Conservation (phyloP, 163 green algal species). For the Coccomyxa subellipsoidea region DNA sequence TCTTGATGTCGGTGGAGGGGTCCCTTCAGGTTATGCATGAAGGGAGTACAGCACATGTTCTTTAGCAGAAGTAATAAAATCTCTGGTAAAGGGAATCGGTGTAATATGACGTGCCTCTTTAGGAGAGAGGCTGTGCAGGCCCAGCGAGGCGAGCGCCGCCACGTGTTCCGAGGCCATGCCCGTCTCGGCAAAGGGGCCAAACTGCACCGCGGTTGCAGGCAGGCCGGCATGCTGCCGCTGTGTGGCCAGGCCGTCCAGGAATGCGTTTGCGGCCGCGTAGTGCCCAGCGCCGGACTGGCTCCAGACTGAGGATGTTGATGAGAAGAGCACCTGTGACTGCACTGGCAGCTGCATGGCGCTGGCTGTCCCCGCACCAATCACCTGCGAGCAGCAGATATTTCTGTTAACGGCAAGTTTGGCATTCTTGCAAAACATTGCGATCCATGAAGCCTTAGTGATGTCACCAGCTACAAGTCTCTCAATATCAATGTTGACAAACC, state of each 20-base stretch:
- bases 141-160: slow-evolving; percentile 1
- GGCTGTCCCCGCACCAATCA: neutral
- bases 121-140: slow-evolving; percentile 17
- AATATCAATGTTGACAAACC: neutral
- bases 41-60: too few species aligned
- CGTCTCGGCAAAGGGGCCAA: slow-evolving; percentile 22
- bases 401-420: neutral
- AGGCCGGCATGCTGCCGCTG: neutral
- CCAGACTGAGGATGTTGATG: slow-evolving; percentile 24
- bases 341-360: neutral
- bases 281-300: slow-evolving; percentile 25
- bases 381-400: neutral
- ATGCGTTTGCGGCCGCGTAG: slow-evolving; percentile 24
- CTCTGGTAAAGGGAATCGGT: neutral
- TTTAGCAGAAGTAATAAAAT: too few species aligned
- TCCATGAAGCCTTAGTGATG: too few species aligned
- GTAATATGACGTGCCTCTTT: neutral
- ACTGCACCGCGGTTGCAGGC: slow-evolving; percentile 12
- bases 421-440: too few species aligned
- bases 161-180: slow-evolving; percentile 28
- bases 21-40: too few species aligned
- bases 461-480: neutral
- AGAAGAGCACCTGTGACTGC: slow-evolving; percentile 16
- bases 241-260: slow-evolving; percentile 13
- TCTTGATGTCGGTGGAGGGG: too few species aligned